phyloP scores from a whole-genome alignment of 1,139 yeast species.

The Blastobotrys elegans region DNA sequence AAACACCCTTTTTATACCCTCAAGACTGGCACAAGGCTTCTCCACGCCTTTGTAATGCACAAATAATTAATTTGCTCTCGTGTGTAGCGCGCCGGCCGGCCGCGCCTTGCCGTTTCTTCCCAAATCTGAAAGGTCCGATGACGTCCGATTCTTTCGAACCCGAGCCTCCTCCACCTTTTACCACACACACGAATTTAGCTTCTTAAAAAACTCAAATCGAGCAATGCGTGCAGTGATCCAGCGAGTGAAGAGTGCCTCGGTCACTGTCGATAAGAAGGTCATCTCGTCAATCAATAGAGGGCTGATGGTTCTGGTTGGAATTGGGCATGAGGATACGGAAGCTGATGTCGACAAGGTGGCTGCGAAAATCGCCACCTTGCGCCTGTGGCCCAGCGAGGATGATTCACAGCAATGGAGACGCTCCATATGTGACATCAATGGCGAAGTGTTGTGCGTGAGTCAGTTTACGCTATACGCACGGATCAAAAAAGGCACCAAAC shows the following conservation, averaged over 20 bases:
- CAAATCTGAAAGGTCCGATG: not conserved
- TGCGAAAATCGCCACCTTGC: conserved; percentile 57
- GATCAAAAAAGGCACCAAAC: conserved; percentile 84
- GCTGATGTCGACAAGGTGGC: conserved; percentile 68
- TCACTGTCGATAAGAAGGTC: conserved; percentile 64
- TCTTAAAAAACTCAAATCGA: too few relatives aligned
- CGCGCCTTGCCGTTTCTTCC: too few relatives aligned
- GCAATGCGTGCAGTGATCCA: conserved; percentile 84
- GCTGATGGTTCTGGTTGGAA: conserved; percentile 75
- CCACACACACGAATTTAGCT: too few relatives aligned
- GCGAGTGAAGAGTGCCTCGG: conserved; percentile 81
- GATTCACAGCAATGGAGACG: conserved; percentile 59
- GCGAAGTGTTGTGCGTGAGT: conserved; percentile 62
- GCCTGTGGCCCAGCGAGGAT: conserved; percentile 65
- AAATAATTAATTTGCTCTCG: too few relatives aligned
- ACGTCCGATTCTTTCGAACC: not conserved
- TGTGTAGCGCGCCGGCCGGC: too few relatives aligned
- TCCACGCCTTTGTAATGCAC: too few relatives aligned
- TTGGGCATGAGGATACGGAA: conserved; percentile 66
- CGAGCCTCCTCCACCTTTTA: too few relatives aligned
- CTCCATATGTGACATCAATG: conserved; percentile 46
- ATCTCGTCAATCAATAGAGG: conserved; percentile 77
- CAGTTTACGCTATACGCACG: conserved; percentile 87
- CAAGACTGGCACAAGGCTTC: too few relatives aligned
- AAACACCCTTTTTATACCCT: not conserved